A percentile compares a stretch with the other conserved stretches of the same genome.
These are phyloP conservation scores for Rosa multiflora DNA, from an alignment of 306 rosid species.

Conservation along the genomic window DNA sequence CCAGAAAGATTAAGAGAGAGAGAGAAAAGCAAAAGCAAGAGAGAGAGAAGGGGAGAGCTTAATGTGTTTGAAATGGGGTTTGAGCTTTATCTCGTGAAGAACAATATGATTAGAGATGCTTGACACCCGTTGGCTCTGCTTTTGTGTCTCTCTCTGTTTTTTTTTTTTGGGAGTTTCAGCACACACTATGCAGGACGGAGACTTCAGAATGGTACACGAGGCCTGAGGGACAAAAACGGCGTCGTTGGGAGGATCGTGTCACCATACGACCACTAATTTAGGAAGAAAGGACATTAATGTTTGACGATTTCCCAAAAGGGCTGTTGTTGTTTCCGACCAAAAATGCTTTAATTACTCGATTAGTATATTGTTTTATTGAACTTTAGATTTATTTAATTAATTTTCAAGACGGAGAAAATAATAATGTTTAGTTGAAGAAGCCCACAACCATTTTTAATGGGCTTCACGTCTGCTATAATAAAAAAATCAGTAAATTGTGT, in stretches of 20 bases:
- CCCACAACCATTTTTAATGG: no score
- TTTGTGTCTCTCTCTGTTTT: not conserved
- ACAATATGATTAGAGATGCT: slow-evolving; percentile 19
- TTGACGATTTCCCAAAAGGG: slow-evolving; percentile 17
- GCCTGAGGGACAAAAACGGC: not conserved
- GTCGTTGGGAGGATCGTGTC: slow-evolving; percentile 5
- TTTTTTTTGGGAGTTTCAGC: not conserved
- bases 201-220: not conserved
- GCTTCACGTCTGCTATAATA: no score
- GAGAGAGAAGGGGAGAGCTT: slow-evolving; percentile 24
- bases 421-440: no score
- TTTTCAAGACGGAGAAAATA: no score
- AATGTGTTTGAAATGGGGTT: slow-evolving; percentile 29
- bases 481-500: no score
- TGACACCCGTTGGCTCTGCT: not conserved
- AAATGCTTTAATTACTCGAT: not conserved
- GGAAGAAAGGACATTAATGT: slow-evolving; percentile 9
- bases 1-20: slow-evolving; percentile 15
- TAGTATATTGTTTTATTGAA: not conserved
- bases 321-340: slow-evolving; percentile 8
- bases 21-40: slow-evolving; percentile 29
- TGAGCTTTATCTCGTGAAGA: slow-evolving; percentile 29
- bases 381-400: not conserved
- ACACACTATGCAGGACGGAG: not conserved
- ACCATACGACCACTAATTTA: not conserved